Percentiles rank a stretch among this genome's conserved stretches.
These are phyloP conservation scores for Gymnopilus dilepis DNA, from an alignment of 768 basidiomycete genomes.

Conservation along the genomic window DNA sequence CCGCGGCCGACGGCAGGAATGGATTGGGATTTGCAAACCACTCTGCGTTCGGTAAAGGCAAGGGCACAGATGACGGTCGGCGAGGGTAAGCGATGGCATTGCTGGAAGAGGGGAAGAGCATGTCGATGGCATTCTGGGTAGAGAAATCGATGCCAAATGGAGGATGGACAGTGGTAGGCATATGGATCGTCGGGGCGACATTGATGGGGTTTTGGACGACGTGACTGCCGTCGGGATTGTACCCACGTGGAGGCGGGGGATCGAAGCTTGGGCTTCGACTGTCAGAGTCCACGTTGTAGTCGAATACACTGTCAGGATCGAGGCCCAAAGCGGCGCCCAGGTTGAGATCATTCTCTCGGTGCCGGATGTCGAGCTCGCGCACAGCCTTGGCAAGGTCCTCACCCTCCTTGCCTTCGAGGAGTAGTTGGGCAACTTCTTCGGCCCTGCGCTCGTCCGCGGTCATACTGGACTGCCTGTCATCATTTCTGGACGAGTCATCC, in stretches of 20 bases:
- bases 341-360: constrained; percentile 23
- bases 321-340: constrained; percentile 1
- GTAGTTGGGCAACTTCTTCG: constrained; percentile 66
- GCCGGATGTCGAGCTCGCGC: constrained; percentile 50
- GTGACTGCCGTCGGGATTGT: background rate
- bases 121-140: background rate
- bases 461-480: constrained; percentile 42
- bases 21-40: constrained; percentile 26
- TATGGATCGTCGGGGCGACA: background rate
- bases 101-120: background rate
- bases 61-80: constrained; percentile 67
- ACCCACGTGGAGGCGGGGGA: background rate
- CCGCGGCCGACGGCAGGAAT: constrained; percentile 23
- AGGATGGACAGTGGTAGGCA: background rate
- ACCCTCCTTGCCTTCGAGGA: constrained; percentile 74
- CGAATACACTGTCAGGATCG: background rate
- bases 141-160: background rate
- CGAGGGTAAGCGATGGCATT: constrained; percentile 41
- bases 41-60: constrained; percentile 48
- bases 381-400: constrained; percentile 69
- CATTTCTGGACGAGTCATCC: constrained; percentile 23
- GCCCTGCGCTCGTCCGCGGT: constrained; percentile 68
- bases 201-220: background rate
- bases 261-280: background rate
- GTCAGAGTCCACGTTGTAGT: constrained; percentile 2